phyloP scores from a whole-genome alignment of 208 protist genomes.

The Leishmania aethiopica region DNA sequence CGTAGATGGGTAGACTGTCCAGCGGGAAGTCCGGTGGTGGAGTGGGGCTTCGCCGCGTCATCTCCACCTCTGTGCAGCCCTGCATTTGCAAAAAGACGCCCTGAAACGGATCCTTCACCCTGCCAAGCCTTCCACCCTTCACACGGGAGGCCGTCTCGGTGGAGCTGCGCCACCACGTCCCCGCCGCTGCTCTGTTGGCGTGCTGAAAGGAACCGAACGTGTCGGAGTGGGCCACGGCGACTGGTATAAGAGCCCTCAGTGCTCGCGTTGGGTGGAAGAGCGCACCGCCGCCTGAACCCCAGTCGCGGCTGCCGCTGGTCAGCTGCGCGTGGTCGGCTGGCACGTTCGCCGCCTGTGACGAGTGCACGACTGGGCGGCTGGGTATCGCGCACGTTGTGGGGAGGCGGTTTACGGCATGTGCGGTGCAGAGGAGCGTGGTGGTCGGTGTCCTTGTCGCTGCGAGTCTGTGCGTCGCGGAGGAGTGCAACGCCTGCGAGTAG shows the following conservation, averaged over 20 bases:
- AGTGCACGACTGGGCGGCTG: not conserved
- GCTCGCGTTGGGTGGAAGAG: constrained; percentile 12
- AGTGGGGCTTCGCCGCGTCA: not conserved
- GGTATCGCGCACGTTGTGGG: not conserved
- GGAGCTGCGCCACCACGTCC: constrained; percentile 8
- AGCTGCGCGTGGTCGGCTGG: not conserved
- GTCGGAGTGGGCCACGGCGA: constrained; percentile 8
- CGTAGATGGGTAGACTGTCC: constrained; percentile 52
- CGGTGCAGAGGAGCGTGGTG: not conserved
- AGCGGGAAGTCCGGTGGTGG: constrained; percentile 31
- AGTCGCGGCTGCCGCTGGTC: not conserved
- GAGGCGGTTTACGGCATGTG: not conserved
- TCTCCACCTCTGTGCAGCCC: not conserved
- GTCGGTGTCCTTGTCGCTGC: not conserved
- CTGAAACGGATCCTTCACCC: constrained; percentile 7
- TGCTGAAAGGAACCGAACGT: constrained; percentile 3
- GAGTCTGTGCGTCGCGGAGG: not conserved
- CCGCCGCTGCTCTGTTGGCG: not conserved
- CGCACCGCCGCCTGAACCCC: not conserved
- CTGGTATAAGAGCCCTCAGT: constrained; percentile 11
- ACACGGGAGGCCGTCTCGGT: not conserved
- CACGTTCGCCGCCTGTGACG: not conserved
- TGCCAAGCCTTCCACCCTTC: not conserved
- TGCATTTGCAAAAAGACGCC: constrained; percentile 3
- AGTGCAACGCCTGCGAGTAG: not conserved